Conservation (phyloP, 495 filamentous ascomycete genomes). For the Neurospora terricola region DNA sequence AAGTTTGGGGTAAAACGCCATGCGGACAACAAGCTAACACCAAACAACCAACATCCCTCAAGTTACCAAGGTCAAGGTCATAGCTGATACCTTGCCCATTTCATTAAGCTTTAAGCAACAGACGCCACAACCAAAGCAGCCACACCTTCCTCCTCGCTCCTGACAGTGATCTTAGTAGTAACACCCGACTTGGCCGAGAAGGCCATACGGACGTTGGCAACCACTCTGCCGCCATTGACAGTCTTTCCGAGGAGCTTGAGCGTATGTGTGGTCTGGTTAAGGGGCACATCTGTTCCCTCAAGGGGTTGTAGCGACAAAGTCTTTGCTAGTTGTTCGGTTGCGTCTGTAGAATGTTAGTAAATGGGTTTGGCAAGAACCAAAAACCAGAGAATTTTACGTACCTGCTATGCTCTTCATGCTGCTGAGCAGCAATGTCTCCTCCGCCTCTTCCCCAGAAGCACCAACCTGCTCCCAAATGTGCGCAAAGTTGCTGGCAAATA, state of each 20-base stretch:
- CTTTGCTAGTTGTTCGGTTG: conserved; percentile 81
- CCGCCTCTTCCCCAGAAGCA: conserved; percentile 76
- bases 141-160: conserved; percentile 87
- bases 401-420: conserved; percentile 87
- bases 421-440: conserved; percentile 83
- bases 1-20: neutral
- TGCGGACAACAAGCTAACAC: neutral
- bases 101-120: conserved; percentile 52
- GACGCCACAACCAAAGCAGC: conserved; percentile 75
- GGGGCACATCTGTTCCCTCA: conserved; percentile 82
- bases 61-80: neutral
- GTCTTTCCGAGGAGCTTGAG: conserved; percentile 96
- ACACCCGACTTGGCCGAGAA: conserved; percentile 86
- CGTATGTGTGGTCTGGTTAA: conserved; percentile 82
- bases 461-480: conserved; percentile 95
- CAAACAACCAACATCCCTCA: neutral
- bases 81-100: neutral
- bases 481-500: conserved; percentile 89
- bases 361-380: neutral
- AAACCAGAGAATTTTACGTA: conserved; percentile 35
- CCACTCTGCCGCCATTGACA: conserved; percentile 80
- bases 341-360: conserved; percentile 55
- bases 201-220: conserved; percentile 83
- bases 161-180: conserved; percentile 84
- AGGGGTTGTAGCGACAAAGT: conserved; percentile 84